Base-by-base conservation (phyloP, 2,329 filamentous ascomycete genomes). In the Fusarium marasasianum region DNA sequence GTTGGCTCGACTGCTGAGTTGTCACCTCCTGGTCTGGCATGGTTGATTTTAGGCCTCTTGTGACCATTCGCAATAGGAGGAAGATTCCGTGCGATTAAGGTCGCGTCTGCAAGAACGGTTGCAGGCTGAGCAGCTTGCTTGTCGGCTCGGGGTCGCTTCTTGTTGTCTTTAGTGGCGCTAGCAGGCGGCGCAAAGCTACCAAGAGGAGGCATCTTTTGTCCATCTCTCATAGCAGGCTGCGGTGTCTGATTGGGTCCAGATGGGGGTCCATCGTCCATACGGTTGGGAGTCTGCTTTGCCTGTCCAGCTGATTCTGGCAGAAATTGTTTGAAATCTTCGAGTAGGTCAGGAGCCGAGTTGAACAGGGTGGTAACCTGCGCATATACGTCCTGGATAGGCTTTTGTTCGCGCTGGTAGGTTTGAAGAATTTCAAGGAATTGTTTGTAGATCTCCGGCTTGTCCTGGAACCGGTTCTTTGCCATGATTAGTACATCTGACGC, bases 311-410 rank as follows among this genome's bases (percentile, higher is more conserved):
- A 97, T 81, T 99, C 96, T 1, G 96, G 96, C 13, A 99, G 87
- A 76, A 99, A 99, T 80, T 99, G 96, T 82, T 99, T 99, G 81
- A 99, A 99, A 80, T 99, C 96, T 82, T 99, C 96, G 5, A 99
- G 87, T 18, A 99, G 90, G 83, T 99, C 96, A 9, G 96, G 96
- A 0, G 97, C 96, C 10, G 93, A 93, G 80, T 94, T 95, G 85
- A 99, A 99, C 2, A 99, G 87, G 38, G 93, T 93, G 1, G 97
- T 99, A 31, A 99, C 96, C 82, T 99, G 96, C 3, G 94, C 93
- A 82, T 99, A 99, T 7, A 99, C 96, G 82, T 99, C 96, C 81
- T 98, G 95, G 43, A 99, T 99, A 0, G 96, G 97, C 81, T 98
- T 98, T 60, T 96, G 97, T 82, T 99, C 96, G 65, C 96, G 91